Evolutionary conservation across 176 grass and related monocot species (phyloP).

Genomic region (Dactylis glomerata): DNA sequence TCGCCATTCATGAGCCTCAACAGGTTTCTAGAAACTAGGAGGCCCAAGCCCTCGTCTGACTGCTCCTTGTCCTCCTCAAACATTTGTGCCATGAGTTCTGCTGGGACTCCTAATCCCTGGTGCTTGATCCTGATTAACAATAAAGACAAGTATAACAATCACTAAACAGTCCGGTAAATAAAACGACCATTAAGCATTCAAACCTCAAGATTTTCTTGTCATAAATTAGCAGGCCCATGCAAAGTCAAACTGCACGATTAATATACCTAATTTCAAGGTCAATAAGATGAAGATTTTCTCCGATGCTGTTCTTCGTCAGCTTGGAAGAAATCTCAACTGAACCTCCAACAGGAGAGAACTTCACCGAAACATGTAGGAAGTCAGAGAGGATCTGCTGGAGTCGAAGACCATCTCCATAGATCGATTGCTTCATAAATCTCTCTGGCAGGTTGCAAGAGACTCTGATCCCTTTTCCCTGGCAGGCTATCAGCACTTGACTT

Average conservation of each 20-base stretch:
- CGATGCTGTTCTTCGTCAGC: conserved; percentile 60
- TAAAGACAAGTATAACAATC: neutral
- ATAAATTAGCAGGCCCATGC: conserved; percentile 7
- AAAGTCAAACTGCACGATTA: neutral
- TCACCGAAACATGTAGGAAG: conserved; percentile 71
- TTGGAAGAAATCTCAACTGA: conserved; percentile 59
- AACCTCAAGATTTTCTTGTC: neutral
- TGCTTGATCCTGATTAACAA: conserved; percentile 66
- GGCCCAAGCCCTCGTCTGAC: conserved; percentile 66
- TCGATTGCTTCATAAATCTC: conserved; percentile 54
- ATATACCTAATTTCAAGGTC: conserved; percentile 75
- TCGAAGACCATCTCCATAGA: conserved; percentile 79
- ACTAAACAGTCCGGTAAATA: neutral
- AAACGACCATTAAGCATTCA: neutral
- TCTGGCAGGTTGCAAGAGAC: conserved; percentile 56
- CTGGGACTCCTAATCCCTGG: conserved; percentile 50
- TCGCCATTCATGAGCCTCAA: conserved; percentile 91
- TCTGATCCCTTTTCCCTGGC: conserved; percentile 81
- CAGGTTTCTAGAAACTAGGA: conserved; percentile 78
- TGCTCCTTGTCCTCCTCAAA: conserved; percentile 59
- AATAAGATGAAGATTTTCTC: conserved; percentile 74
- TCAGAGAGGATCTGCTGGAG: conserved; percentile 87
- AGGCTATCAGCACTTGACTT: conserved; percentile 69
- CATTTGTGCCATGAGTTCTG: conserved; percentile 70
- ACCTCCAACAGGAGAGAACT: conserved; percentile 77